These are phyloP conservation scores for Vachellia collinsii DNA, from an alignment of 306 rosid species.

Conservation along the genomic window DNA sequence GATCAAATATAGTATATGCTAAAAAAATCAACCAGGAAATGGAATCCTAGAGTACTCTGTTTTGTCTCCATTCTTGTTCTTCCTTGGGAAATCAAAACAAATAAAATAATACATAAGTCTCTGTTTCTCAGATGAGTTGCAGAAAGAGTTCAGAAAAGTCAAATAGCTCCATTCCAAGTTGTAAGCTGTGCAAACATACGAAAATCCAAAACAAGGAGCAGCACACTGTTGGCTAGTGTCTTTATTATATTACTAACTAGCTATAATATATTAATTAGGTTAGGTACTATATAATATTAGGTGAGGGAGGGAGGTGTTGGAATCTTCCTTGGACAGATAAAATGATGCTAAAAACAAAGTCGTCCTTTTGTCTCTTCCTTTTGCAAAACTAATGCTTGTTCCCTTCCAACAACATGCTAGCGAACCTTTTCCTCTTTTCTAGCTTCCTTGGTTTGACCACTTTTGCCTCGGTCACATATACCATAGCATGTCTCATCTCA, in stretches of 20 bases:
- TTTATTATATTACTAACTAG: too few species aligned
- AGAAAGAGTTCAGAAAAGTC: background rate
- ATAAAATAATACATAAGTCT: background rate
- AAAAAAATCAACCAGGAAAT: background rate
- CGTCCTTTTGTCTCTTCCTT: slow-evolving; percentile 1
- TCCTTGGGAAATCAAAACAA: background rate
- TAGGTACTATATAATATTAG: background rate
- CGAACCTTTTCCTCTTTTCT: background rate
- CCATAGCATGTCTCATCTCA: too few species aligned
- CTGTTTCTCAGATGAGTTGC: background rate
- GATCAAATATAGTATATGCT: background rate
- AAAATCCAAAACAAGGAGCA: slow-evolving; percentile 2
- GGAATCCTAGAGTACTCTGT: background rate
- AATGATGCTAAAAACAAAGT: slow-evolving; percentile 1
- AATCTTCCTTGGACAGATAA: slow-evolving; percentile 5
- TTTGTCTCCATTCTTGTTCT: background rate
- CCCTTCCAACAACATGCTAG: background rate
- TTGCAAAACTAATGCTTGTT: background rate
- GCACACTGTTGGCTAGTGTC: background rate
- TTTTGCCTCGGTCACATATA: too few species aligned
- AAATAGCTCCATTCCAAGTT: background rate
- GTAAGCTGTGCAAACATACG: background rate
- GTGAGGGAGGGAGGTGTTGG: background rate
- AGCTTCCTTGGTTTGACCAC: background rate
- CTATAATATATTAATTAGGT: background rate